Evolutionary conservation across 768 basidiomycete species (phyloP), one percentile per base, ranked within the genome.

Genomic region (Lactarius pseudohatsudake): DNA sequence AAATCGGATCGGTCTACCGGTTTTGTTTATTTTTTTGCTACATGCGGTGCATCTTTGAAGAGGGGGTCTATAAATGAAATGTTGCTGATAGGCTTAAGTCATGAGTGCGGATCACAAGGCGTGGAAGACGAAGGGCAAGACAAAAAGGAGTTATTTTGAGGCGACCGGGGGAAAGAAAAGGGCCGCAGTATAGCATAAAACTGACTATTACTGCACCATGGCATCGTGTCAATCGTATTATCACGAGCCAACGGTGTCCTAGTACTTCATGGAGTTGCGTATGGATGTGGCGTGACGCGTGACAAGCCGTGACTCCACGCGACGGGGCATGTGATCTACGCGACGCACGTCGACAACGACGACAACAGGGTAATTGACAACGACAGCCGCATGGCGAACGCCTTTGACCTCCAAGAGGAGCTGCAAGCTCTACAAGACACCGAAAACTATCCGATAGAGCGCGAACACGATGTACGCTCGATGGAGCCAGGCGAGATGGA

Each of bases 341-440:
- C 65, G 53, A 26, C 22, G 28, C 28, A 28, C 50, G 28, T 4
- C 26, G 34, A 40, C 16, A 8, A 2, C 18, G 4, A 40, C 36
- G 59, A 26, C 38, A 32, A 26, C 36, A 38, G 11, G 20, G 57
- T 26, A 13, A 10, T 9, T 28, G 20, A 57, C 45, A 26, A 50
- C 61, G 9, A 26, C 57, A 26, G 57, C 40, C 45, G 26, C 20
- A 77, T 76, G 75, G 67, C 69, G 60, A 69, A 65, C 57, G 34
- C 57, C 10, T 94, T 94, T 75, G 89, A 92, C 73, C 84, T 94
- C 30, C 90, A 89, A 76, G 91, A 93, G 66, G 88, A 92, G 75
- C 78, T 91, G 0, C 83, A 89, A 68, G 79, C 84, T 34, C 77
- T 92, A 8, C 84, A 85, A 64, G 86, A 91, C 67, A 59, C 81